Base-by-base conservation (phyloP, 345 rosid species). In the Durio zibethinus region DNA sequence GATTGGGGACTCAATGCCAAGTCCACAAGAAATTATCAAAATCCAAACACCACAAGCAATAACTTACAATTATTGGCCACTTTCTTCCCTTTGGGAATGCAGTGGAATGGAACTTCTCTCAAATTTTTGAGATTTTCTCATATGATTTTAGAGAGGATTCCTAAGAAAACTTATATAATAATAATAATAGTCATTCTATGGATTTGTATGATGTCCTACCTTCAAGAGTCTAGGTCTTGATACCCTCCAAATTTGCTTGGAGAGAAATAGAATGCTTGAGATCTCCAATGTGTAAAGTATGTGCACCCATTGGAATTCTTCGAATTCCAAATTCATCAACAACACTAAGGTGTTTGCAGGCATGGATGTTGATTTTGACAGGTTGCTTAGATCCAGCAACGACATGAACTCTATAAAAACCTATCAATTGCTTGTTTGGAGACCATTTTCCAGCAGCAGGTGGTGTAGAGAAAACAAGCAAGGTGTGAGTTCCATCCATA, bases 221-320 rank as follows among this genome's bases (percentile, higher is more conserved):
- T 16, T n/a, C 8, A 12, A 29, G 25, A 16, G 2, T 67, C 43
- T 77, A 87, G 71, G 47, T 14, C 77, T 82, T 81, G 77, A 76
- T 75, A 71, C 79, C 77, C 8, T 79, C 84, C 83, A 86, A 77
- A 70, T 53, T 86, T 69, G 93, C 78, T 80, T 84, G 90, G 80
- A 95, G 85, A 9, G 89, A 84, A 79, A 95, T 78, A 50, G 96
- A 88, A 85, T 93, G 98, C 84, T 92, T 89, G 82, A 95, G 82
- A 69, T 89, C 94, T 60, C 98, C 99, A 68, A 96, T 83, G 48
- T 83, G 93, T 48, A 96, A 54, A 36, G 79, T 74, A 75, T 96
- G 99, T 45, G 90, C 81, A 64, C 98, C 98, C 82, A 91, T 82
- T 4, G 99, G 99, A 75, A 96, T 88, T 81, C 99, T 96, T 82